Base-by-base conservation (phyloP, 169 alveolate species). In the Plasmodium vivax region DNA sequence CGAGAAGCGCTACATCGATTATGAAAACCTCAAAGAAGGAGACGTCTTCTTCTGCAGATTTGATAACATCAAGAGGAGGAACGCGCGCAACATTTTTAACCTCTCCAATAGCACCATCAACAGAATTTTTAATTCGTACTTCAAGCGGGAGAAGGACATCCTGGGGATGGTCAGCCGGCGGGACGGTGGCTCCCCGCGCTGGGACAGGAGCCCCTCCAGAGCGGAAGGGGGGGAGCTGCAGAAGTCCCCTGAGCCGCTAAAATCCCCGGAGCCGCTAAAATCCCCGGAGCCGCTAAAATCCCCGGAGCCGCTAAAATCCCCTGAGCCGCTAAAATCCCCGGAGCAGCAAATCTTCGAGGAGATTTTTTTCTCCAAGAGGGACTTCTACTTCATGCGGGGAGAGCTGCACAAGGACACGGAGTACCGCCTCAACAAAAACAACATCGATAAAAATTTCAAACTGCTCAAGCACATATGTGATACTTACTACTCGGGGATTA, bases 321-420 rank as follows among this genome's bases (percentile, higher is more conserved):
- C 27, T 1, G 68, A 16, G 0, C 16, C 5, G 19, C 47, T 12
- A 12, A 82, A 92, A 82, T 16, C 77, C 58, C 34, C 38, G 8
- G 56, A 68, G 30, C 92, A 83, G 77, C 32, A 41, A 45, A 82
- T 23, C 16, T 92, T 92, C 75, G 95, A 92, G 30, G 82, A 92
- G 45, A 45, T 92, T 8, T 92, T 92, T 83, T 92, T 92, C 75
- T 83, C 82, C 54, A 92, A 92, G 38, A 71, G 58, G 58, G 45
- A 92, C 30, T 51, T 92, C 32, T 92, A 92, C 56, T 43, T 92
- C 19, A 92, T 92, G 95, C 82, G 92, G 58, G 92, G 73, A 36
- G 95, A 92, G 82, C 23, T 92, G 32, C 95, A 92, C 62, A 73
- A 92, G 79, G 95, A 82, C 56, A 92, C 95, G 2, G 95, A 92